phyloP scores from a whole-genome alignment of 805 yeast species.

The Metschnikowia dekortorum region DNA sequence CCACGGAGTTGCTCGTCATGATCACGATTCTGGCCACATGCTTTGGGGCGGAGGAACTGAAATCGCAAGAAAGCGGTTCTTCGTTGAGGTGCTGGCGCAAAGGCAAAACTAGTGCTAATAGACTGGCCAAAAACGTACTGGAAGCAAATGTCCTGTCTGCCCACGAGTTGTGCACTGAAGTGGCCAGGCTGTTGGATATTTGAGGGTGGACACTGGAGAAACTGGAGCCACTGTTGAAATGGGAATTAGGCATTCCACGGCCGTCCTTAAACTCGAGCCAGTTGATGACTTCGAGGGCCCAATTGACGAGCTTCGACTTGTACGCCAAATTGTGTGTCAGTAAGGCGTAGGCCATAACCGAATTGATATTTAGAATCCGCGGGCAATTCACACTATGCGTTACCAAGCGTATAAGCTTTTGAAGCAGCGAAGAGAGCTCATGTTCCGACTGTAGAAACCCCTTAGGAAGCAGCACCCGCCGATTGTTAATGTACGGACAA shows the following conservation, averaged over 20 bases:
- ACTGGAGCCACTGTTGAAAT: constrained; percentile 7
- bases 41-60: constrained; percentile 15
- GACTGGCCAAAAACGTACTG: constrained; percentile 43
- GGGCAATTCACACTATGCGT: constrained; percentile 43
- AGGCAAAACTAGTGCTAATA: constrained; percentile 44
- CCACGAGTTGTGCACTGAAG: constrained; percentile 3
- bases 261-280: constrained; percentile 58
- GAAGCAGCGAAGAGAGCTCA: constrained; percentile 38
- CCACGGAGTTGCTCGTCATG: constrained; percentile 56
- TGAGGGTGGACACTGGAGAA: constrained; percentile 7
- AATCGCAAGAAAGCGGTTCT: constrained; percentile 30
- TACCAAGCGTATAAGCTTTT: constrained; percentile 34
- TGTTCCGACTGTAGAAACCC: constrained; percentile 39
- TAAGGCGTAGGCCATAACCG: constrained; percentile 27
- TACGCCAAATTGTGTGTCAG: constrained; percentile 17
- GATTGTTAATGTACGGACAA: constrained; percentile 26
- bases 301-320: constrained; percentile 39
- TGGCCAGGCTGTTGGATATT: constrained; percentile 4
- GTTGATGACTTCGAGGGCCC: constrained; percentile 49
- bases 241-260: constrained; percentile 10
- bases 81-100: constrained; percentile 29
- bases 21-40: constrained; percentile 48
- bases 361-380: constrained; percentile 38
- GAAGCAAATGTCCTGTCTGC: constrained; percentile 6
- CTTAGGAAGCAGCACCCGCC: constrained; percentile 35